A percentile compares a stretch with the other conserved stretches of the same genome.
Conservation (phyloP, 805 yeast species). For the Pichia scutulata region DNA sequence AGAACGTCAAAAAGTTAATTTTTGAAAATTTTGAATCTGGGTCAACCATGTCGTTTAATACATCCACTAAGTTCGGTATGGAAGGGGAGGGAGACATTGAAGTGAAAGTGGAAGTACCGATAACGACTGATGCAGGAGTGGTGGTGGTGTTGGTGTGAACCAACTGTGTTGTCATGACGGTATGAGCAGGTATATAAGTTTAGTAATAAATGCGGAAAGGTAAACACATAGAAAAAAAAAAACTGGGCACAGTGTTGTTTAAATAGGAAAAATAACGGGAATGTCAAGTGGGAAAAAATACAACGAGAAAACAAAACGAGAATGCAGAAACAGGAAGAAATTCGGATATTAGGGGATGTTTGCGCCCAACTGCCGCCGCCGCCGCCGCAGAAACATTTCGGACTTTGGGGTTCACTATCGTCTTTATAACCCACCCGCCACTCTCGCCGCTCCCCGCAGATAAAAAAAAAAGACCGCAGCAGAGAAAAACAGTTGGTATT, state of each 20-base stretch:
- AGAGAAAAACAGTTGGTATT: too few relatives aligned
- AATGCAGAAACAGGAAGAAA: too few relatives aligned
- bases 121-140: not conserved
- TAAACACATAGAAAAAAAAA: too few relatives aligned
- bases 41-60: slow-evolving; percentile 21
- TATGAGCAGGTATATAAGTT: not conserved
- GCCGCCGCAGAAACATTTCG: too few relatives aligned
- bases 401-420: too few relatives aligned
- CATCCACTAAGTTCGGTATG: slow-evolving; percentile 24
- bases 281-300: too few relatives aligned
- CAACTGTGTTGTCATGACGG: not conserved
- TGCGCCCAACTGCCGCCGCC: too few relatives aligned
- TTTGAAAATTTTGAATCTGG: slow-evolving; percentile 19
- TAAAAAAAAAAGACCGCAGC: too few relatives aligned
- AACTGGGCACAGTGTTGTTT: not conserved
- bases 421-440: too few relatives aligned
- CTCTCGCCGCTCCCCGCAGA: too few relatives aligned
- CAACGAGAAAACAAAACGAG: too few relatives aligned
- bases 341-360: too few relatives aligned
- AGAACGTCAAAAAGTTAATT: slow-evolving; percentile 22
- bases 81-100: not conserved
- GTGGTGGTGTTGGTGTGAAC: not conserved
- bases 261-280: not conserved
- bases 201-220: not conserved
- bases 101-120: not conserved